Evolutionary conservation across 2,329 filamentous ascomycete species (phyloP), one percentile per base, ranked within the genome.

Genomic region (Arthrobotrys megalospora): DNA sequence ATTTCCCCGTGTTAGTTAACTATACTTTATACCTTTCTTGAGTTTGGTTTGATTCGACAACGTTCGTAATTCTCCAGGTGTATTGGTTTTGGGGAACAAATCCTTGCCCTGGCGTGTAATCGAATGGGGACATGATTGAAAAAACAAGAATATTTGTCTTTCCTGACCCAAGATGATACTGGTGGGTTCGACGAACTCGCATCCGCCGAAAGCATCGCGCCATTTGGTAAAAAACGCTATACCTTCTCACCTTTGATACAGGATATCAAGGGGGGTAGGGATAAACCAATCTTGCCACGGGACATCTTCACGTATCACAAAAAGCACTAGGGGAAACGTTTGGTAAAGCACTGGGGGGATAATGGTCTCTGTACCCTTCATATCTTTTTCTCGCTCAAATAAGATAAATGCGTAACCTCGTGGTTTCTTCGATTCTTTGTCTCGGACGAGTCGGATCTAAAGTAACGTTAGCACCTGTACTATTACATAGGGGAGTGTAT

Each of bases 331-430:
- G 76, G 81, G 79, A 80, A 45, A 52, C 76, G 62, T 53, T 72
- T 69, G 73, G 79, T 52, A 70, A 79, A 81, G 81, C 83, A 81
- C 83, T 82, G 81, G 83, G 80, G 83, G 84, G 85, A 83, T 82
- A 84, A 84, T 86, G 84, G 84, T 83, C 84, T 85, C 85, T 86
- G 90, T 96, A 97, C 94, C 94, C 93, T 96, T 96, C 94, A 98
- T 97, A 84, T 98, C 96, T 85, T 95, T 94, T 86, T 98, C 96
- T 84, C 93, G 91, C 85, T 98, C 95, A 84, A 95, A 99, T 68
- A 98, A 93, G 81, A 99, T 92, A 84, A 99, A 99, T 79, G 93
- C 96, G 85, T 99, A 99, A 79, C 96, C 96, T 82, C 91, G 89
- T 83, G 96, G 93, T 63, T 91, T 86, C 86, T 94, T 94, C 83